Evolutionary conservation across 805 yeast species (phyloP), one percentile per base, ranked within the genome.

Genomic region (Zygotorulaspora danielsina): DNA sequence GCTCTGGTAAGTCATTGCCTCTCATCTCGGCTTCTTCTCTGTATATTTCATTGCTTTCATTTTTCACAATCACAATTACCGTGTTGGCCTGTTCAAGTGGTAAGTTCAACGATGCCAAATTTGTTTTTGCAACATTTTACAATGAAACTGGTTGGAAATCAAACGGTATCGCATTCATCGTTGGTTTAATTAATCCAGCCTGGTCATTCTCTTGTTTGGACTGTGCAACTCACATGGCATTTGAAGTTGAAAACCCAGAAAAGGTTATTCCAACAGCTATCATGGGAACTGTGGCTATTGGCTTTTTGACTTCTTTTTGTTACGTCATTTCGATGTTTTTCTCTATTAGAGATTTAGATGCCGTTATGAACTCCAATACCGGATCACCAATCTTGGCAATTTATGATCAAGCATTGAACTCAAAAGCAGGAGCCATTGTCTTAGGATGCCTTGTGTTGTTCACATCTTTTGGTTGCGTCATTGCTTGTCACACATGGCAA

Each of bases 171-270:
- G 82, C 84, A 0, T 77, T 79, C 48, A 73, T 80, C 38, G 73
- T 78, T 5, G 87, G 87, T 19, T 61, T 81, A 34, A 75, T 81
- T 51, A 80, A 79, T 52, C 84, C 85, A 6, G 79, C 79, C 33
- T 81, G 84, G 84, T 76, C 82, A 4, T 79, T 81, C 57, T 70
- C 79, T 19, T 79, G 86, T 53, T 64, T 79, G 34, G 88, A 81
- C 55, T 75, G 79, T 48, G 85, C 85, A 2, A 78, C 86, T 5
- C 87, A 81, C 51, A 70, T 81, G 73, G 81, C 85, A 2, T 86
- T 81, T 58, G 88, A 81, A 57, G 75, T 76, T 8, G 64, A 70
- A 26, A 65, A 71, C 19, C 84, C 87, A 4, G 74, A 74, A 50
- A 66, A 72, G 35, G 74, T 75, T 36, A 76, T 79, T 40, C 87